Evolutionary conservation across 2,329 filamentous ascomycete species (phyloP).

Genomic region (Colletotrichum ledebouriae): DNA sequence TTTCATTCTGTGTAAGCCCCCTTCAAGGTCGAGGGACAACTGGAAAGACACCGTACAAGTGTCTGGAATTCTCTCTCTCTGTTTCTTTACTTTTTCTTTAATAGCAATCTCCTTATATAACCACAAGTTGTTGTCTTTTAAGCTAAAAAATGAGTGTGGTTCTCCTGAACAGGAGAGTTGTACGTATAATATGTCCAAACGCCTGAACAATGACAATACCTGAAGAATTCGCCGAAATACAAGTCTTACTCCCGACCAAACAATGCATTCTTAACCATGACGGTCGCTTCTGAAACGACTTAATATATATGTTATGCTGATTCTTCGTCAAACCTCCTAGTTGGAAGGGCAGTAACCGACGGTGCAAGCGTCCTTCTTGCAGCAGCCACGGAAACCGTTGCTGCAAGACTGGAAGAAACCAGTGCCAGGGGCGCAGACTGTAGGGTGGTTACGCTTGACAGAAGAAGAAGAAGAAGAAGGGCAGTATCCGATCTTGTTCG

Average conservation of each 20-base stretch:
- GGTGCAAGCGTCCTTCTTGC: constrained; percentile 35
- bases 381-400: constrained; percentile 33
- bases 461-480: not conserved
- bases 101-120: no score
- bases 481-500: constrained; percentile 20
- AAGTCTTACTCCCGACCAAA: constrained; percentile 14
- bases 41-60: no score
- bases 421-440: constrained; percentile 24
- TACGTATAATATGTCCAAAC: not conserved
- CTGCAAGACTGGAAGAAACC: constrained; percentile 35
- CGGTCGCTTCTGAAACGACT: no score
- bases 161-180: constrained; percentile 16
- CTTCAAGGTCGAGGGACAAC: no score
- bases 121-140: no score
- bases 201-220: not conserved
- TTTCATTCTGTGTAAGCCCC: no score
- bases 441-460: constrained; percentile 15
- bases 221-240: constrained; percentile 18
- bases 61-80: no score
- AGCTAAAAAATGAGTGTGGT: constrained; percentile 11
- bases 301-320: no score
- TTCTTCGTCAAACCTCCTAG: not conserved
- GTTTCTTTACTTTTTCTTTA: no score
- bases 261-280: constrained; percentile 13
- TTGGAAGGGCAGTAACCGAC: constrained; percentile 39